Evolutionary conservation across 108 stramenopile genomes (phyloP).

Genomic region (Fragilariopsis cylindrus): DNA sequence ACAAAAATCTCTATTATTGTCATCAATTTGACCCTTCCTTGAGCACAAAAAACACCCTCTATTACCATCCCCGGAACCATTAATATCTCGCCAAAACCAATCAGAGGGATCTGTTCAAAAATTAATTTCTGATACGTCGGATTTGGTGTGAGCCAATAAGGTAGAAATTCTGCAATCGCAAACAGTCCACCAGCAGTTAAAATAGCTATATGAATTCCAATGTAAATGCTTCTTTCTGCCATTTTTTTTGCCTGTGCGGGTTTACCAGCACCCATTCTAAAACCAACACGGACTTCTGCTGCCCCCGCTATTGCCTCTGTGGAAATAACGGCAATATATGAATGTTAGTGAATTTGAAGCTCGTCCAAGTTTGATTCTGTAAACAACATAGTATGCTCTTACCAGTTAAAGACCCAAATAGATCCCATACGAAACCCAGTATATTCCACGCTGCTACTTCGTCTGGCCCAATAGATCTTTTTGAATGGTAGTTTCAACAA

Average conservation of each 20-base stretch:
- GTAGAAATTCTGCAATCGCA: slow-evolving; percentile 38
- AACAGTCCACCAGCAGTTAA: slow-evolving; percentile 33
- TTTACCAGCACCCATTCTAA: slow-evolving; percentile 58
- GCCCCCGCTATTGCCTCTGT: slow-evolving; percentile 34
- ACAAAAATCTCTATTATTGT: slow-evolving; percentile 43
- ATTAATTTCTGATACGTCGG: slow-evolving; percentile 57
- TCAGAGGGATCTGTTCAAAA: slow-evolving; percentile 49
- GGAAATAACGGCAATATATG: not conserved
- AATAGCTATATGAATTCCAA: slow-evolving; percentile 35
- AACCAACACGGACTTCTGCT: slow-evolving; percentile 58
- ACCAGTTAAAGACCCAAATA: slow-evolving; percentile 31
- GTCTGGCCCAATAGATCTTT: slow-evolving; percentile 45
- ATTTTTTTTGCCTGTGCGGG: slow-evolving; percentile 41
- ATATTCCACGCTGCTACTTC: slow-evolving; percentile 71
- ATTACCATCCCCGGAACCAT: slow-evolving; percentile 52
- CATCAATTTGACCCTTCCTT: slow-evolving; percentile 58
- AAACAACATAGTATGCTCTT: not conserved
- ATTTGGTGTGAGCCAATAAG: slow-evolving; percentile 50
- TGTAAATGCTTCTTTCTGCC: slow-evolving; percentile 53
- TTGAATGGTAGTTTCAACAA: not conserved
- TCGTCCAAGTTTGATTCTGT: not conserved
- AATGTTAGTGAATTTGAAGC: not conserved
- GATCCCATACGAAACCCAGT: slow-evolving; percentile 52
- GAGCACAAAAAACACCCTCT: slow-evolving; percentile 60
- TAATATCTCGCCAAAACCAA: slow-evolving; percentile 52